Evolutionary conservation across 192 early-diverging fungal species (phyloP).

Genomic region (Chytriomyces sp.): DNA sequence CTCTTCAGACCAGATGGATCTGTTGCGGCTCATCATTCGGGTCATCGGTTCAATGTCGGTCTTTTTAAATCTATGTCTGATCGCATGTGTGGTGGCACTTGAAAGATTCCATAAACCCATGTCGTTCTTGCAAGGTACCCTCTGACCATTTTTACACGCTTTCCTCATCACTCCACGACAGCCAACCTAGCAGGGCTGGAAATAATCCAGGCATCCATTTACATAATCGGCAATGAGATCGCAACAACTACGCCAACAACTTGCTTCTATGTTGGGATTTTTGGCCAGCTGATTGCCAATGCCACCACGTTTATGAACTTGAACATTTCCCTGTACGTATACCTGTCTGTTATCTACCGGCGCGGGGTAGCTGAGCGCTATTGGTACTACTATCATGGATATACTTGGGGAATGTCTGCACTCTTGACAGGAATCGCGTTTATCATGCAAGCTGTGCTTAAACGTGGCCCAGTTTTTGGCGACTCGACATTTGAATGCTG

Average conservation of each 20-base stretch:
- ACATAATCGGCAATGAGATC: background rate
- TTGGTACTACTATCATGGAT: background rate
- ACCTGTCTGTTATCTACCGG: background rate
- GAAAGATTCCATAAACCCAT: background rate
- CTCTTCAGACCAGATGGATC: background rate
- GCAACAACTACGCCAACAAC: background rate
- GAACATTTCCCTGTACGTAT: background rate
- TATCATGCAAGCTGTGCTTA: background rate
- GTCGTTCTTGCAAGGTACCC: background rate
- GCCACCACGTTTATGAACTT: background rate
- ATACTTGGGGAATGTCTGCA: background rate
- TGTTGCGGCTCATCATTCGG: background rate
- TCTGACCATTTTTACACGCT: background rate
- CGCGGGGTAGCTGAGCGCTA: background rate
- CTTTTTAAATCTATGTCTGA: background rate
- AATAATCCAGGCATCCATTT: background rate
- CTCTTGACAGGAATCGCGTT: background rate
- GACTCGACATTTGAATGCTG: conserved; percentile 22
- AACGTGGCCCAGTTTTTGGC: conserved; percentile 3
- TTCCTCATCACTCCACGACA: background rate
- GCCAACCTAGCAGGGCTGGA: background rate
- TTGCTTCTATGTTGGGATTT: background rate
- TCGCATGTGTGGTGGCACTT: background rate
- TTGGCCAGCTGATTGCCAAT: background rate
- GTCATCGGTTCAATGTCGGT: background rate